Percentiles rank a stretch among this genome's conserved stretches.
Conservation (phyloP, 805 yeast species). For the Kuraishia ogatae region DNA sequence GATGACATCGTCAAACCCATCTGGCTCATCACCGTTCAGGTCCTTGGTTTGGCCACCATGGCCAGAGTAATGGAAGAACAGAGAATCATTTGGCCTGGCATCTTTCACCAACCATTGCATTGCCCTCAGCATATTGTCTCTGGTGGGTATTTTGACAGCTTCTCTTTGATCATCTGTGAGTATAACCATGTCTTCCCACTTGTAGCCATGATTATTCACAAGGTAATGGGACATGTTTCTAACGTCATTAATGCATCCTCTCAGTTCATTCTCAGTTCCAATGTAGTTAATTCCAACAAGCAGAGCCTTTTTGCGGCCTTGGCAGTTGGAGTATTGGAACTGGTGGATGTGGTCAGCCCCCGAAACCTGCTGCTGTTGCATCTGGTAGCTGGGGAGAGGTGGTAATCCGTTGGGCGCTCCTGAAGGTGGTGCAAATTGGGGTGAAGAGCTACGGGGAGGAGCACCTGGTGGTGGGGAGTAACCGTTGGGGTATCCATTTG, state of each 20-base stretch:
- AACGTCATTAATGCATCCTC: conserved; percentile 71
- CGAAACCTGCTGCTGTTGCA: not conserved
- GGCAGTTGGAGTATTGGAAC: conserved; percentile 38
- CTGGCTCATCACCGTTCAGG: conserved; percentile 64
- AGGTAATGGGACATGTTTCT: conserved; percentile 36
- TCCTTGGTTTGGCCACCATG: conserved; percentile 69
- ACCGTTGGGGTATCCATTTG: not conserved
- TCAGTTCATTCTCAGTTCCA: conserved; percentile 45
- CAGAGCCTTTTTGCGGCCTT: conserved; percentile 60
- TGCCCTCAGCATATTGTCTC: conserved; percentile 56
- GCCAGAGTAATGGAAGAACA: conserved; percentile 71
- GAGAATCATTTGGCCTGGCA: conserved; percentile 66
- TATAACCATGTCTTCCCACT: conserved; percentile 41
- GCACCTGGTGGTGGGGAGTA: not conserved
- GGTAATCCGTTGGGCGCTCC: not conserved
- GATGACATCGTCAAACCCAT: conserved; percentile 64
- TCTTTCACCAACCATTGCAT: conserved; percentile 66
- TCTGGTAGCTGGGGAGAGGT: not conserved
- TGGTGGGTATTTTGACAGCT: conserved; percentile 44
- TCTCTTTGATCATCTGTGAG: conserved; percentile 41
- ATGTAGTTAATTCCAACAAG: conserved; percentile 64
- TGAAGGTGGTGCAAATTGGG: not conserved
- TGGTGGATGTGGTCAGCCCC: not conserved
- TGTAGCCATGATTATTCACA: conserved; percentile 30
- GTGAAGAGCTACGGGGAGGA: not conserved